phyloP scores from a whole-genome alignment of 495 filamentous ascomycete species.

The Cercophora samala region DNA sequence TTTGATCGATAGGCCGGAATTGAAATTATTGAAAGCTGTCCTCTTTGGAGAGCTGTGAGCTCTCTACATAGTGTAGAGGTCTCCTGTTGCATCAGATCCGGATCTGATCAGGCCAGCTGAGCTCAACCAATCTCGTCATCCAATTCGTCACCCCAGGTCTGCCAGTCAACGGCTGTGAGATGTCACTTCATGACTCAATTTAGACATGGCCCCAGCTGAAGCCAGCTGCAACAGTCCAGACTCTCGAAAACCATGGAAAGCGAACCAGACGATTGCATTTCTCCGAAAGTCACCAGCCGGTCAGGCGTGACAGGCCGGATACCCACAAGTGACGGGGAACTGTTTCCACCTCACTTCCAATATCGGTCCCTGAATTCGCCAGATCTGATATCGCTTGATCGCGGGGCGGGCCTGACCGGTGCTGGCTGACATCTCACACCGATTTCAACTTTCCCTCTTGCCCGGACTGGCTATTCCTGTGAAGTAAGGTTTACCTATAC shows the following conservation, averaged over 20 bases:
- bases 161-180: not conserved
- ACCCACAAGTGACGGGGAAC: not conserved
- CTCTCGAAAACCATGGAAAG: constrained; percentile 1
- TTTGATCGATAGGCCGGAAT: not conserved
- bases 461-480: not conserved
- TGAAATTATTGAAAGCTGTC: not conserved
- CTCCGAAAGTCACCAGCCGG: not conserved
- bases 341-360: too few species aligned
- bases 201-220: not conserved
- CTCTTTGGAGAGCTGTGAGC: not conserved
- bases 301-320: not conserved
- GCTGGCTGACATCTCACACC: not conserved
- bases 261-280: not conserved
- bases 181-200: constrained; percentile 9
- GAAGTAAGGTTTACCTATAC: not conserved
- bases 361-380: not conserved
- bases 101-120: not conserved
- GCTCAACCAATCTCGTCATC: not conserved
- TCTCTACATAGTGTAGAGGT: not conserved
- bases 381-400: not conserved
- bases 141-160: constrained; percentile 11
- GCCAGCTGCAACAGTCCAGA: constrained; percentile 1
- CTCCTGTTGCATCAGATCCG: not conserved
- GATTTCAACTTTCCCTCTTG: not conserved
- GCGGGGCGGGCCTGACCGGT: not conserved